Conservation (phyloP, 2,329 filamentous ascomycete species). For the Fusarium sp. region DNA sequence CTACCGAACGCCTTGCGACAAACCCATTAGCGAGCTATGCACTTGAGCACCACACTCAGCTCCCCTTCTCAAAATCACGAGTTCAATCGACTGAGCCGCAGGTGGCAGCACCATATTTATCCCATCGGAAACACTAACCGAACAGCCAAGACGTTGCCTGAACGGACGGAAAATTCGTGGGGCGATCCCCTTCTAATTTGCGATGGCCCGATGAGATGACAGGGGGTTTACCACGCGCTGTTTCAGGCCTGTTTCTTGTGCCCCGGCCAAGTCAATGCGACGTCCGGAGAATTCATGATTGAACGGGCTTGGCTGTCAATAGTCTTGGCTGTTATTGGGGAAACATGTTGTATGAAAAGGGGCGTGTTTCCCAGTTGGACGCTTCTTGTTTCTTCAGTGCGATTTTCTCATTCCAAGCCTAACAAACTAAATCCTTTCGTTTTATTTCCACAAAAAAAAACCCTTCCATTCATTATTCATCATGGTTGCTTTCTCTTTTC, state of each 20-base stretch:
- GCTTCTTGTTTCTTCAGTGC: not conserved
- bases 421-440: constrained; percentile 2
- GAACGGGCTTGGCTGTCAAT: not conserved
- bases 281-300: constrained; percentile 13
- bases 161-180: constrained; percentile 39
- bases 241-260: constrained; percentile 37
- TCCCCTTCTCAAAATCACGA: not conserved
- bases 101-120: constrained; percentile 2
- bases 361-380: not conserved
- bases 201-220: constrained; percentile 20
- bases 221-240: constrained; percentile 20
- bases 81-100: not conserved
- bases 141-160: constrained; percentile 11
- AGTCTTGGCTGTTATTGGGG: constrained; percentile 4
- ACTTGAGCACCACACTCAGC: not conserved
- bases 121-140: constrained; percentile 16
- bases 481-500: constrained; percentile 43
- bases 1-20: not conserved
- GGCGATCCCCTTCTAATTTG: constrained; percentile 35
- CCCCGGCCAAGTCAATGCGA: constrained; percentile 11
- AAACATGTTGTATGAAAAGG: constrained; percentile 11
- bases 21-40: not conserved
- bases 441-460: not conserved
- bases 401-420: not conserved
- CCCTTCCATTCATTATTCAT: constrained; percentile 6